Conservation (phyloP, 1,139 yeast genomes). For the Fermentozyma sake region DNA sequence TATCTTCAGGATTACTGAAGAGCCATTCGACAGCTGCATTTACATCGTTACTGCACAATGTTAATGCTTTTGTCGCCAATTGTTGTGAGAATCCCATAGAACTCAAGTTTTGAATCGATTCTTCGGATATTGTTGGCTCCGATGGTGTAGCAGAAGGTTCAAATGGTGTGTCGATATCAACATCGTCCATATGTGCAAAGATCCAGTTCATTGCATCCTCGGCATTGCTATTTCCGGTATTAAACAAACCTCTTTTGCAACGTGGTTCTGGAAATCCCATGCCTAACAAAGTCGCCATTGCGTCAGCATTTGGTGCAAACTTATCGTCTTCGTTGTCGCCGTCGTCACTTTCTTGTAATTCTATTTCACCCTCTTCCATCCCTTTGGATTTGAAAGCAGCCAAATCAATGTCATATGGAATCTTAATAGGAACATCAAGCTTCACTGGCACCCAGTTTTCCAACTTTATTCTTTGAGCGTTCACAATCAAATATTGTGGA, state of each 20-base stretch:
- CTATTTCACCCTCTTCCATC: too few species aligned
- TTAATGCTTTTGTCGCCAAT: conserved; percentile 66
- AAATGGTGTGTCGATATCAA: conserved; percentile 67
- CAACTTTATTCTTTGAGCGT: conserved; percentile 75
- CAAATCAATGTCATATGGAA: conserved; percentile 47
- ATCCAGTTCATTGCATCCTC: conserved; percentile 93
- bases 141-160: conserved; percentile 4
- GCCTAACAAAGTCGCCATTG: conserved; percentile 50
- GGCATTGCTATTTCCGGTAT: conserved; percentile 63
- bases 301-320: conserved; percentile 54
- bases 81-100: conserved; percentile 75
- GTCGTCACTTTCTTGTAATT: too few species aligned
- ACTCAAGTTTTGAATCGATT: conserved; percentile 46
- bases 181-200: conserved; percentile 82
- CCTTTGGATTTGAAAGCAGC: conserved; percentile 21
- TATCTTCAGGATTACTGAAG: conserved; percentile 70
- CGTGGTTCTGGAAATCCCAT: conserved; percentile 89
- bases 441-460: conserved; percentile 91
- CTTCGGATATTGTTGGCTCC: conserved; percentile 16
- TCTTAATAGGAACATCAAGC: conserved; percentile 64
- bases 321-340: conserved; percentile 21
- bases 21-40: conserved; percentile 90
- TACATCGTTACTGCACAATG: conserved; percentile 52
- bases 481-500: conserved; percentile 69
- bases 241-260: conserved; percentile 60